Percentiles rank a stretch among this genome's conserved stretches.
Evolutionary conservation across 177 flowering plant species (phyloP).

Genomic region (Telopea speciosissima): DNA sequence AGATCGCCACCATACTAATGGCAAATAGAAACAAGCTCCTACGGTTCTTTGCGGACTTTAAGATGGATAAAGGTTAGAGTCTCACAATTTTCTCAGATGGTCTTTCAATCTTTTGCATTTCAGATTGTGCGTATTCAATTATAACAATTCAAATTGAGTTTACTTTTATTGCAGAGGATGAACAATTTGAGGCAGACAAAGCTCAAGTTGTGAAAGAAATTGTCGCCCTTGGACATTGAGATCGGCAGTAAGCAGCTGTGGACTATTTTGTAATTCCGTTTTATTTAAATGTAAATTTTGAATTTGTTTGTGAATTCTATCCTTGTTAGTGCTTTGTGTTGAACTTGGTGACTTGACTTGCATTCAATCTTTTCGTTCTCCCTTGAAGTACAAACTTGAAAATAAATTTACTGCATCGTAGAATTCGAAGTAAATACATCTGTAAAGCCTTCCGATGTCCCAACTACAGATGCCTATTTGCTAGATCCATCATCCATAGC

Average conservation of each 20-base stretch:
- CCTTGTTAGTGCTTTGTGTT: neutral
- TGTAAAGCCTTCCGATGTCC: too few species aligned
- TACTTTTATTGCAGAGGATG: constrained; percentile 42
- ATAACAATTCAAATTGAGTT: neutral
- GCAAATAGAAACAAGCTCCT: constrained; percentile 90
- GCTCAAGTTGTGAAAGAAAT: constrained; percentile 47
- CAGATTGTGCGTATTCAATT: neutral
- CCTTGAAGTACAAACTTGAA: too few species aligned
- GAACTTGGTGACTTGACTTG: neutral
- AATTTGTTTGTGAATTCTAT: neutral
- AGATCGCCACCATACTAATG: constrained; percentile 70
- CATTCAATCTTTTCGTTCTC: neutral
- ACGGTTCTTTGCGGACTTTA: constrained; percentile 75
- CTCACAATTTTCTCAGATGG: neutral
- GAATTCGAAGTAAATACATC: too few species aligned
- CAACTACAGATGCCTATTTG: too few species aligned
- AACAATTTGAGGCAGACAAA: constrained; percentile 55
- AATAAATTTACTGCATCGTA: neutral
- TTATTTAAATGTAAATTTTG: constrained; percentile 7
- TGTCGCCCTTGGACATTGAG: constrained; percentile 29
- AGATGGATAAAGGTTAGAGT: constrained; percentile 71
- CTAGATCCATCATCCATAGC: too few species aligned
- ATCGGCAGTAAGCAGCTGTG: constrained; percentile 11
- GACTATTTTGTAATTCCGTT: neutral
- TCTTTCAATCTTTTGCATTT: neutral